These are phyloP conservation scores for Daldinia caldariorum DNA, from an alignment of 495 filamentous ascomycete species.

Conservation along the genomic window DNA sequence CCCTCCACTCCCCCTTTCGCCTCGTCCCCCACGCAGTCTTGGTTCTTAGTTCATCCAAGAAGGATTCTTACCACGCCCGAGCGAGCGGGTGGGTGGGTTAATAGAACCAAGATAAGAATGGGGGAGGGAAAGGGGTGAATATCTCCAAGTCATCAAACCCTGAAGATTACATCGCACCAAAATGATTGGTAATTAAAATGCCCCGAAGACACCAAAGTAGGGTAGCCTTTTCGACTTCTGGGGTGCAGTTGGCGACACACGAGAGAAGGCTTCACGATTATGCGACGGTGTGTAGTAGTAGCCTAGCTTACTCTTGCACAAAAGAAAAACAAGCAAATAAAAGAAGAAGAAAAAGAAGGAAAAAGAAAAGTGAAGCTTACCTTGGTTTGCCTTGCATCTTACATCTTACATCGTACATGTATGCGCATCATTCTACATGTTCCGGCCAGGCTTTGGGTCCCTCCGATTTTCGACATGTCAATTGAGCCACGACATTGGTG, in stretches of 20 bases:
- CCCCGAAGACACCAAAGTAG: slow-evolving; percentile 9
- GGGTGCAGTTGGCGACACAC: slow-evolving; percentile 25
- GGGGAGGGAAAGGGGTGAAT: not conserved
- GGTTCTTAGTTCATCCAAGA: not conserved
- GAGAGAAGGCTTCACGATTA: not conserved
- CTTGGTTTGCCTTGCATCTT: not conserved
- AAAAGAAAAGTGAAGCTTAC: slow-evolving; percentile 39
- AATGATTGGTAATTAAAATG: slow-evolving; percentile 23
- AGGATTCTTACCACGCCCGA: slow-evolving; percentile 19
- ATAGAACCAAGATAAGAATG: not conserved
- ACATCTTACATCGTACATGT: not conserved
- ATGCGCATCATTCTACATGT: slow-evolving; percentile 17
- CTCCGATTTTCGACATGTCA: slow-evolving; percentile 37
- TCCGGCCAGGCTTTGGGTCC: slow-evolving; percentile 7
- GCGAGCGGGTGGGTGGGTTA: slow-evolving; percentile 2
- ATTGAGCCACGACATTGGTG: slow-evolving; percentile 15
- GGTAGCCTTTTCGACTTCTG: slow-evolving; percentile 16
- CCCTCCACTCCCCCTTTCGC: not conserved
- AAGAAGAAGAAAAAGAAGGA: not conserved
- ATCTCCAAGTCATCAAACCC: slow-evolving; percentile 4
- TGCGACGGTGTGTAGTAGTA: not conserved
- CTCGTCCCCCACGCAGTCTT: not conserved
- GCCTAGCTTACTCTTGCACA: not conserved
- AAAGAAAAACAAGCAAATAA: not conserved
- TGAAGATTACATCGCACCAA: slow-evolving; percentile 17